Base-by-base conservation (phyloP, 2,329 filamentous ascomycete genomes). In the Claviceps capensis region DNA sequence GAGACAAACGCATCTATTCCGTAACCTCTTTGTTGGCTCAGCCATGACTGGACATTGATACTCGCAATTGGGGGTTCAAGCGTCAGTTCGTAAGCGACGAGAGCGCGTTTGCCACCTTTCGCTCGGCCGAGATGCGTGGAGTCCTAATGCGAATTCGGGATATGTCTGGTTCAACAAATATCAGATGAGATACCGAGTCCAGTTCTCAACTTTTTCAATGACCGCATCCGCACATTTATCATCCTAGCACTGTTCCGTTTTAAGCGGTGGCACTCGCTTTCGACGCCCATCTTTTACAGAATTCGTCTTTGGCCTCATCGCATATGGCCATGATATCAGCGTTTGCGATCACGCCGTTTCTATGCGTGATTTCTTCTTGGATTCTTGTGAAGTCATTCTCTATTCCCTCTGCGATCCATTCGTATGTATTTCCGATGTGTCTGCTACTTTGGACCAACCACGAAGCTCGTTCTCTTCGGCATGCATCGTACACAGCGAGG, bases 341-440 rank as follows among this genome's bases (percentile, higher is more conserved):
- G n/a, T 52, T 19, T 13, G 53, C 50, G 23, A 56, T 56, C 1
- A 56, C 48, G 1, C 46, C 48, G 13, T 50, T 49, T 6, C 51
- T 30, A 4, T 26, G 16, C 13, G 44, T 55, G 45, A 54, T 54
- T 26, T 56, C 51, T 7, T 40, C 48, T 23, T 54, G 53, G 3
- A 53, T 51, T 37, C 51, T 53, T 6, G 23, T n/a, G 19, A 55
- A 50, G 30, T 55, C 54, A 37, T 48, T 48, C 6, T 48, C 48
- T 22, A 51, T 48, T 3, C 54, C 54, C 9, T 41, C 40, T 3
- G 54, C 54, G n/a, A 54, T 46, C 54, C 53, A 53, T 38, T 56
- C 53, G 37, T 56, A 55, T 14, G 46, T 46, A 22, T 55, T 45
- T 5, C 53, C 54, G 5, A 55, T 53, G 47, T 45, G 45, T 38